Evolutionary conservation across 1,284 basidiomycete species (phyloP), one percentile per base, ranked within the genome.

Genomic region (Rhodotorula glutinis): DNA sequence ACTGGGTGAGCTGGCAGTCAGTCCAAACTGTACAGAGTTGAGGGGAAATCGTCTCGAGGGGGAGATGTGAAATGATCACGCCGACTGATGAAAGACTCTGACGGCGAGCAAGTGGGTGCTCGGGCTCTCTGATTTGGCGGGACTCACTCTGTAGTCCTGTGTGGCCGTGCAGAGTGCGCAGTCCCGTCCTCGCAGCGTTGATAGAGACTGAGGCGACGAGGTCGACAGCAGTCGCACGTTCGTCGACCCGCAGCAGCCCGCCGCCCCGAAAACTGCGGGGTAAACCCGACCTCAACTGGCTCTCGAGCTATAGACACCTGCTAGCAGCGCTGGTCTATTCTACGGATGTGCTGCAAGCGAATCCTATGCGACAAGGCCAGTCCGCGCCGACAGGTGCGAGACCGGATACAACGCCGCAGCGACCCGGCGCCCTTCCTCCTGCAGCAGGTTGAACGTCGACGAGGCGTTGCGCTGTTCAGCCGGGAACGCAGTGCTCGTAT

Each of bases 401-500:
- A 71, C 38, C 16, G 72, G 72, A 43, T 72, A 73, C 21, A 97
- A 79, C 3, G 93, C 93, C 16, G 91, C 93, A 33, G 91, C 90
- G 19, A 98, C 91, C 25, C 88, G 87, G 62, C 94, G 82, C 1
- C 92, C 94, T 80, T 98, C 94, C 79, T 98, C 95, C 0, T 88
- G 81, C 49, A 98, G 83, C 43, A 98, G 80, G 79, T 98, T 98
- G 79, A 92, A 98, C 0, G 94, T 96, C 43, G 92, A 89, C 75
- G 91, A 92, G 17, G 94, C 94, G 77, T 95, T 95, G 73, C 90
- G 82, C 90, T 92, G 71, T 11, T 2, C n/a, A 27, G 11, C 2
- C n/a, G 25, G 27, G n/a, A 0, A 3, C 23, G 23, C 16, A 1
- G 21, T 2, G 33, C 4, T 16, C 0, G 16, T 19, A 23, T 46